Conservation (phyloP, 2,329 filamentous ascomycete genomes). For the Phaeophleospora eucalypticola region DNA sequence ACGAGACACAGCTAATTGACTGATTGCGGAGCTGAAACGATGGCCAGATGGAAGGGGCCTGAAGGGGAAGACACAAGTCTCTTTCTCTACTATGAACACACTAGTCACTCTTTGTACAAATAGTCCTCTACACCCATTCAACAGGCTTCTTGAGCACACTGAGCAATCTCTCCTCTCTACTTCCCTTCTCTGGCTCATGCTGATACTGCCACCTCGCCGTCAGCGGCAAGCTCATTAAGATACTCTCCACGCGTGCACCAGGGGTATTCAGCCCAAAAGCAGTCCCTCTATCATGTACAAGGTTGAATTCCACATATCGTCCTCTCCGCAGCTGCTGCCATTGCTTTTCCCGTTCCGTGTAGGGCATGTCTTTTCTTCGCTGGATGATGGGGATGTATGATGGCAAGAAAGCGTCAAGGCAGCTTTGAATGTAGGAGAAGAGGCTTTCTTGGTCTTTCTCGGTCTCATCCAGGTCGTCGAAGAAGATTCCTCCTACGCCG, state of each 20-base stretch:
- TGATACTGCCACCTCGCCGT: slow-evolving; percentile 96
- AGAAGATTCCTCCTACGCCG: slow-evolving; percentile 95
- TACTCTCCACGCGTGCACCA: slow-evolving; percentile 88
- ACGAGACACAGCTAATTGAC: too few relatives aligned
- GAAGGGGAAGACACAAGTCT: too few relatives aligned
- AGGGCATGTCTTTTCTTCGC: slow-evolving; percentile 87
- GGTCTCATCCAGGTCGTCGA: slow-evolving; percentile 87
- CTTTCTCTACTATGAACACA: too few relatives aligned
- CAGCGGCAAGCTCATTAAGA: slow-evolving; percentile 91
- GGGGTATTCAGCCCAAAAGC: slow-evolving; percentile 92
- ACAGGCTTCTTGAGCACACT: slow-evolving; percentile 62
- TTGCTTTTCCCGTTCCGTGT: slow-evolving; percentile 77
- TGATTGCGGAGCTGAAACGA: too few relatives aligned
- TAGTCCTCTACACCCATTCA: slow-evolving; percentile 53
- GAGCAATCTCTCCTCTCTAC: slow-evolving; percentile 73
- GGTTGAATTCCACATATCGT: slow-evolving; percentile 97
- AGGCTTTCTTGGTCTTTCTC: slow-evolving; percentile 84
- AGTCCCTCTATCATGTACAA: slow-evolving; percentile 93
- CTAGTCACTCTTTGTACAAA: too few relatives aligned
- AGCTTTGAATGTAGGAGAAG: slow-evolving; percentile 84
- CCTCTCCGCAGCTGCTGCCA: slow-evolving; percentile 95
- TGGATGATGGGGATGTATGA: slow-evolving; percentile 87
- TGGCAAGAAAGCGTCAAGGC: slow-evolving; percentile 80
- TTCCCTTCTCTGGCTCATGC: slow-evolving; percentile 74
- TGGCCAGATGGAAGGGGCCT: too few relatives aligned